A percentile compares a stretch with the other conserved stretches of the same genome.
Conservation (phyloP, 345 rosid species). For the Arabidopsis thaliana region TAIR10.1 NC_003070.9:1374001-1374500, state of each 20-base stretch:
- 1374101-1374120: conserved; percentile 55
- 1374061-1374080: conserved; percentile 90
- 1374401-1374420: conserved; percentile 96
- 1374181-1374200: background rate
- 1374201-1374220: background rate
- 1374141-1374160: background rate
- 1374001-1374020: conserved; percentile 70
- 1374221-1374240: background rate
- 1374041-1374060: conserved; percentile 71
- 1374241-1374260: conserved; percentile 78
- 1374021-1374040: conserved; percentile 84
- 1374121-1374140: background rate
- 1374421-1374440: conserved; percentile 99
- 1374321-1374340: conserved; percentile 69
- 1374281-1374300: conserved; percentile 70
- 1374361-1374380: conserved; percentile 69
- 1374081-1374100: conserved; percentile 91
- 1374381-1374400: conserved; percentile 72
- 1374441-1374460: conserved; percentile 30
- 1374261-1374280: conserved; percentile 84
- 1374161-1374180: background rate
- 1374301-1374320: conserved; percentile 79
- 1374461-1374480: conserved; percentile 13
- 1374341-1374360: conserved; percentile 88
- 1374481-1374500: conserved; percentile 2